Evolutionary conservation across 306 rosid species (phyloP).

Genomic region (Hylodesmum podocarpum): DNA sequence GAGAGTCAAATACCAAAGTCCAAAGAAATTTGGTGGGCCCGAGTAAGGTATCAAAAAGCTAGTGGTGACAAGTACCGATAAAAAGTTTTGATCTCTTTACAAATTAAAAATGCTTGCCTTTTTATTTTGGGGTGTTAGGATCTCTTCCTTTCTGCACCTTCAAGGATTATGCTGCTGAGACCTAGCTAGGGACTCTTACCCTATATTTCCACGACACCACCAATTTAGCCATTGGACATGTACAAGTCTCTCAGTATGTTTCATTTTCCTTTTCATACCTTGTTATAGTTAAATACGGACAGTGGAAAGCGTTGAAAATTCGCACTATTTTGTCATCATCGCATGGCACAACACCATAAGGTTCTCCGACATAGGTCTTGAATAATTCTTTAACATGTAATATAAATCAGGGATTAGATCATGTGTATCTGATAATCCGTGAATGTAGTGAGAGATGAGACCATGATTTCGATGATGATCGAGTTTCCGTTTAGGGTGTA

Average conservation of each 20-base stretch:
- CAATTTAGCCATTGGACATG: background rate
- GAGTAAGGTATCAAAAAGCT: conserved; percentile 38
- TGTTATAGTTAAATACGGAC: background rate
- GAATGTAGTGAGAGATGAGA: too few relatives aligned
- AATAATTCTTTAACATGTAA: too few relatives aligned
- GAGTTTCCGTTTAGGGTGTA: too few relatives aligned
- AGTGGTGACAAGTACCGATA: conserved; percentile 54
- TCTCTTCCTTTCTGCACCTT: conserved; percentile 25
- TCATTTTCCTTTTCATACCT: background rate
- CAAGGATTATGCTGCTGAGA: too few relatives aligned
- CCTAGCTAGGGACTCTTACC: background rate
- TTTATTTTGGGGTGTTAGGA: background rate
- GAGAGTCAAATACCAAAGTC: background rate
- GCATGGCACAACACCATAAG: background rate
- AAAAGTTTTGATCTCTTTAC: conserved; percentile 41
- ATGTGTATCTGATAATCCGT: too few relatives aligned
- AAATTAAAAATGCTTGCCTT: conserved; percentile 21
- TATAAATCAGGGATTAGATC: too few relatives aligned
- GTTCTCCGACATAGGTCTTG: background rate
- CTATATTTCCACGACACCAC: background rate
- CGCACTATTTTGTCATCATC: background rate
- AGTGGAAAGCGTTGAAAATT: background rate
- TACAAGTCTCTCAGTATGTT: background rate
- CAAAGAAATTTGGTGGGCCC: background rate
- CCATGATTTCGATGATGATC: too few relatives aligned